These are phyloP conservation scores for Ogataea nakhonphanomensis DNA, from an alignment of 805 yeast genomes.

Conservation along the genomic window DNA sequence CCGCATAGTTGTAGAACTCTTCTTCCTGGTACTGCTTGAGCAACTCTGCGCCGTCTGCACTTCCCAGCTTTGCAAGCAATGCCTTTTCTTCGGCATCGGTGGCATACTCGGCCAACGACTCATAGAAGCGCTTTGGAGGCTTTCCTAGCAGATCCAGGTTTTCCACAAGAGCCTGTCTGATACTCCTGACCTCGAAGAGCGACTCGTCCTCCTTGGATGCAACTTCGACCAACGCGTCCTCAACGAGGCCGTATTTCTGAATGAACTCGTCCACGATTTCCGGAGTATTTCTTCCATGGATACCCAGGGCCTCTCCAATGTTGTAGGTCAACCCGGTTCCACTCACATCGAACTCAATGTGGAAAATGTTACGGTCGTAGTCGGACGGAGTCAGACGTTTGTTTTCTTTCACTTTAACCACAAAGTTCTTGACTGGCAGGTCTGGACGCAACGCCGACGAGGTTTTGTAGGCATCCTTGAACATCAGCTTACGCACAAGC, in stretches of 20 bases:
- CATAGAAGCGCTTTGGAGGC: slow-evolving; percentile 94
- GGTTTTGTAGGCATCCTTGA: slow-evolving; percentile 73
- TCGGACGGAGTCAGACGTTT: slow-evolving; percentile 85
- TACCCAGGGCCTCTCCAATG: slow-evolving; percentile 95
- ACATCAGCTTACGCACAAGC: slow-evolving; percentile 67
- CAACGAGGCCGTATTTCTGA: slow-evolving; percentile 64
- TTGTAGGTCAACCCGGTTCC: slow-evolving; percentile 90
- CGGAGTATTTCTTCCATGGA: slow-evolving; percentile 81
- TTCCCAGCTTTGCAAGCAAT: slow-evolving; percentile 57
- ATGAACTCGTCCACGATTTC: slow-evolving; percentile 68
- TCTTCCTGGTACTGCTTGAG: slow-evolving; percentile 83
- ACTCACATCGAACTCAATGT: slow-evolving; percentile 86
- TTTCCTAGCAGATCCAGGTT: slow-evolving; percentile 88
- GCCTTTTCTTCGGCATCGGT: slow-evolving; percentile 64
- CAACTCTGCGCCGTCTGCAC: slow-evolving; percentile 79
- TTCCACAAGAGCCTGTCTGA: slow-evolving; percentile 75
- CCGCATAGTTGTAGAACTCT: slow-evolving; percentile 77
- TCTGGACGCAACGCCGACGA: slow-evolving; percentile 78
- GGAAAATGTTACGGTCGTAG: slow-evolving; percentile 93
- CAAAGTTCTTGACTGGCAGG: slow-evolving; percentile 75
- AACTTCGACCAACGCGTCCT: slow-evolving; percentile 64
- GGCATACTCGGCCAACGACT: slow-evolving; percentile 71
- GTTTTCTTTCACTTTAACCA: slow-evolving; percentile 88
- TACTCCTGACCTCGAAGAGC: slow-evolving; percentile 69
- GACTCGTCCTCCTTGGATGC: slow-evolving; percentile 63